phyloP scores from a whole-genome alignment of 2,329 filamentous ascomycete species.

The Exophiala sp. region DNA sequence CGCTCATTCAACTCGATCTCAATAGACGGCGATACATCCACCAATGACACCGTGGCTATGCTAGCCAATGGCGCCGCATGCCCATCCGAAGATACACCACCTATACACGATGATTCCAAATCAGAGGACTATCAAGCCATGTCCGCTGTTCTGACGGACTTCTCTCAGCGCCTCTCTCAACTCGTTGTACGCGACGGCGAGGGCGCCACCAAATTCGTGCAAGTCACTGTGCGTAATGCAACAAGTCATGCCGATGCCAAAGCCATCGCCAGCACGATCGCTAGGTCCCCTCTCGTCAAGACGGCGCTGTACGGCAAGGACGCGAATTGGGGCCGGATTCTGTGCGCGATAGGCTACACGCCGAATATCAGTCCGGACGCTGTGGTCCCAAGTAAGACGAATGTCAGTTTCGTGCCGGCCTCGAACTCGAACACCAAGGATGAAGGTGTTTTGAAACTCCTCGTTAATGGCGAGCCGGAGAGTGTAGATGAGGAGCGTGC shows the following conservation, averaged over 20 bases:
- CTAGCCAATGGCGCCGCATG: slow-evolving; percentile 94
- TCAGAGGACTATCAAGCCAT: slow-evolving; percentile 65
- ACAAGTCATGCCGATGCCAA: slow-evolving; percentile 67
- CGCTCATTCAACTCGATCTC: slow-evolving; percentile 95
- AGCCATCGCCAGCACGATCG: slow-evolving; percentile 81
- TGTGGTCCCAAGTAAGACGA: slow-evolving; percentile 55
- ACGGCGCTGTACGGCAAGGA: slow-evolving; percentile 95
- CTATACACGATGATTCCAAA: slow-evolving; percentile 37
- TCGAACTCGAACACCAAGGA: slow-evolving; percentile 47
- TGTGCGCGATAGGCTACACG: slow-evolving; percentile 85
- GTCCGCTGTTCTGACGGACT: slow-evolving; percentile 66
- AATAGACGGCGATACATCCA: slow-evolving; percentile 94
- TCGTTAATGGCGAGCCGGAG: slow-evolving; percentile 62
- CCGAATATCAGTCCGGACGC: slow-evolving; percentile 30
- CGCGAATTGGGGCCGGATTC: slow-evolving; percentile 96
- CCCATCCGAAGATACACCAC: slow-evolving; percentile 56
- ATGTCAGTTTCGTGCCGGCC: slow-evolving; percentile 59
- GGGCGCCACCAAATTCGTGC: slow-evolving; percentile 97
- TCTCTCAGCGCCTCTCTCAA: slow-evolving; percentile 81
- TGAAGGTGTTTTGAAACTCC: slow-evolving; percentile 49
- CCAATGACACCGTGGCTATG: slow-evolving; percentile 91
- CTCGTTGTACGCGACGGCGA: slow-evolving; percentile 95
- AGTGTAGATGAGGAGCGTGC: slow-evolving; percentile 59
- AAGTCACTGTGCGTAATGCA: slow-evolving; percentile 76
- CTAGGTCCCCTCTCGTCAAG: slow-evolving; percentile 89